phyloP scores from a whole-genome alignment of 768 basidiomycete species.

The Grammothele lineata region DNA sequence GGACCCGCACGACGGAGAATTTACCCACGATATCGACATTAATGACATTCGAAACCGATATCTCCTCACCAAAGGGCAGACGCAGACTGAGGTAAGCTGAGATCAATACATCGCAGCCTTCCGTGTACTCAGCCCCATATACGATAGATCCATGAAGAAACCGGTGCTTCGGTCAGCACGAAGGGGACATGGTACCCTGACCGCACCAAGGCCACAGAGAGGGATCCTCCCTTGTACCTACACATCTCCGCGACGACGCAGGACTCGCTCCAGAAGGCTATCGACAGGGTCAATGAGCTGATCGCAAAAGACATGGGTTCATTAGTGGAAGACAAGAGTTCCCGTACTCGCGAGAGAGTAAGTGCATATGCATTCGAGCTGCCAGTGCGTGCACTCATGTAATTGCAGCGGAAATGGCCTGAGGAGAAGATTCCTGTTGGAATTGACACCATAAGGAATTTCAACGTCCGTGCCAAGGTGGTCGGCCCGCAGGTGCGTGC shows the following conservation, averaged over 20 bases:
- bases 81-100: conserved; percentile 76
- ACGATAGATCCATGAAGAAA: conserved; percentile 80
- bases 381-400: not conserved
- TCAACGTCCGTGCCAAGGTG: conserved; percentile 96
- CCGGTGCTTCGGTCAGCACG: conserved; percentile 88
- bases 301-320: conserved; percentile 74
- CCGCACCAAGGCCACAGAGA: conserved; percentile 83
- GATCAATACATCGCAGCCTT: not conserved
- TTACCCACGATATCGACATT: conserved; percentile 90
- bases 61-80: conserved; percentile 88
- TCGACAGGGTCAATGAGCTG: conserved; percentile 70
- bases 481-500: conserved; percentile 82
- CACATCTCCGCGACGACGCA: conserved; percentile 79
- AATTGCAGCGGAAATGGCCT: conserved; percentile 86
- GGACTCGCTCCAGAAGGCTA: conserved; percentile 61
- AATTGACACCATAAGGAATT: conserved; percentile 89
- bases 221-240: conserved; percentile 90
- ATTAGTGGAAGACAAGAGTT: conserved; percentile 75
- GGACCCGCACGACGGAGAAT: conserved; percentile 76
- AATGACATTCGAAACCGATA: conserved; percentile 96
- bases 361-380: not conserved
- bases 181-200: conserved; percentile 98
- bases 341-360: conserved; percentile 64
- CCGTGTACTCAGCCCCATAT: too few species aligned
- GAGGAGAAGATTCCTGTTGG: conserved; percentile 92